Percentiles rank a stretch among this genome's conserved stretches.
These are phyloP conservation scores for Lachancea cidri DNA, from an alignment of 805 yeast genomes.

Conservation along the genomic window DNA sequence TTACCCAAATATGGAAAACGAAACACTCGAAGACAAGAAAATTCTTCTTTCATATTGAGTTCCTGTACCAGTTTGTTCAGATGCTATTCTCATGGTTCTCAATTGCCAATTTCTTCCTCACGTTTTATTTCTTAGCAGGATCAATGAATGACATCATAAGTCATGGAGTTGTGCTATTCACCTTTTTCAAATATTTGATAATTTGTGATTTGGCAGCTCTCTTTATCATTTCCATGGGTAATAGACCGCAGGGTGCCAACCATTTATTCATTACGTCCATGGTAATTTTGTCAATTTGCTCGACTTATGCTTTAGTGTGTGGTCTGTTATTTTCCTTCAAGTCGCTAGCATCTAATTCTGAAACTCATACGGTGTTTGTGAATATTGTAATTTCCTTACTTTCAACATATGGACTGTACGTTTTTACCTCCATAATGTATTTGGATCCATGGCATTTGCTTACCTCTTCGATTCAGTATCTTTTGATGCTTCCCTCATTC, in stretches of 20 bases:
- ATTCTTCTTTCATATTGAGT: constrained; percentile 77
- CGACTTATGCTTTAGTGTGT: constrained; percentile 72
- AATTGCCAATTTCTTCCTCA: constrained; percentile 83
- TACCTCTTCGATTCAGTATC: constrained; percentile 83
- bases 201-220: constrained; percentile 80
- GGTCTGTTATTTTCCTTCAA: constrained; percentile 74
- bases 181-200: constrained; percentile 79
- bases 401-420: constrained; percentile 89
- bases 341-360: constrained; percentile 40
- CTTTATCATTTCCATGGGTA: constrained; percentile 92
- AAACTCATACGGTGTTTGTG: constrained; percentile 48
- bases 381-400: constrained; percentile 79
- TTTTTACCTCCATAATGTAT: constrained; percentile 74
- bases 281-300: constrained; percentile 68
- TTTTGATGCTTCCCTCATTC: constrained; percentile 83
- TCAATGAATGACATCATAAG: constrained; percentile 56
- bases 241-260: constrained; percentile 94
- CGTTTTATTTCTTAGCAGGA: constrained; percentile 90
- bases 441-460: constrained; percentile 96
- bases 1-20: constrained; percentile 82
- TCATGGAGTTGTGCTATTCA: constrained; percentile 75
- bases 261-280: constrained; percentile 70
- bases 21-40: constrained; percentile 81
- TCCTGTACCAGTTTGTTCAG: constrained; percentile 77
- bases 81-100: constrained; percentile 88